These are phyloP conservation scores for Fusarium solani-melongenae DNA, from an alignment of 2,329 filamentous ascomycete genomes.

Conservation along the genomic window DNA sequence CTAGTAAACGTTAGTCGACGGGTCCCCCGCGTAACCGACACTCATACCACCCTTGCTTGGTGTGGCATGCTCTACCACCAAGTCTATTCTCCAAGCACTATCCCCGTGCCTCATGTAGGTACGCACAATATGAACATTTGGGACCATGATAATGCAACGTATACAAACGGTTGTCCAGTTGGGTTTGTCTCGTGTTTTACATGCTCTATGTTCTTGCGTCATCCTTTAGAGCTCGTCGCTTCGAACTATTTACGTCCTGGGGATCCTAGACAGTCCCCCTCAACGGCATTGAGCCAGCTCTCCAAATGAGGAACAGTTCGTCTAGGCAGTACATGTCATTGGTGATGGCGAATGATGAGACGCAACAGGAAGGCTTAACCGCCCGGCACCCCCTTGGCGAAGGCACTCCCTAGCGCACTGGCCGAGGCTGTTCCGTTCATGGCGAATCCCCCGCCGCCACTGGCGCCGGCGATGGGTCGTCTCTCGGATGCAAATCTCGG, in stretches of 20 bases:
- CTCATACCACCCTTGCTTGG: background rate
- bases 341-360: background rate
- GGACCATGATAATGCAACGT: background rate
- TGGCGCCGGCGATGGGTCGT: background rate
- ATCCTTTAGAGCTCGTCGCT: background rate
- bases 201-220: background rate
- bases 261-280: background rate
- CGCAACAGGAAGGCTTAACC: background rate
- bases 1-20: background rate
- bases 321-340: background rate
- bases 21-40: background rate
- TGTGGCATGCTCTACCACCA: background rate
- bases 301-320: background rate
- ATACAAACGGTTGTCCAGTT: background rate
- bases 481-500: background rate
- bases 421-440: background rate
- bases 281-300: background rate
- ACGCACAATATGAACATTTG: background rate
- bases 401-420: background rate
- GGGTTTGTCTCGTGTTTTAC: background rate
- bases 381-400: background rate
- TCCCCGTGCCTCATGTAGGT: background rate
- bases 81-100: background rate
- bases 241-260: background rate
- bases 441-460: background rate